phyloP scores from a whole-genome alignment of 805 yeast genomes.

The Blastobotrys parvus region DNA sequence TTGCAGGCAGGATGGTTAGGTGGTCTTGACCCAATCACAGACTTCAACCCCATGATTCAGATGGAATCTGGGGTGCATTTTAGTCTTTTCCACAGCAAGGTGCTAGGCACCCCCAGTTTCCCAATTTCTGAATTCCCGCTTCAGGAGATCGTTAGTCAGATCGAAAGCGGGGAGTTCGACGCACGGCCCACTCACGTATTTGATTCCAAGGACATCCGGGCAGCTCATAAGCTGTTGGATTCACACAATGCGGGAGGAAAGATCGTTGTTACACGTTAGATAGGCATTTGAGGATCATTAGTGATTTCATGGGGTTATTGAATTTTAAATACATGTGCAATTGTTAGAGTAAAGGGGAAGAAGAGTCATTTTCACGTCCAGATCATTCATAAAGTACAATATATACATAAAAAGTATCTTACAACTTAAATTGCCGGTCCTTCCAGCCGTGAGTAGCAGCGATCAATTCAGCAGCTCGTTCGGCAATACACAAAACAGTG shows the following conservation, averaged over 20 bases:
- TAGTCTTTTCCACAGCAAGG: constrained; percentile 5
- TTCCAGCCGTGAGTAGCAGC: constrained; percentile 13
- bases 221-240: constrained; percentile 7
- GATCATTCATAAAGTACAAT: too few relatives aligned
- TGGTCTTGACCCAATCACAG: constrained; percentile 6
- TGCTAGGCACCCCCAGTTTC: constrained; percentile 5
- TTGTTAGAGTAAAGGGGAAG: too few relatives aligned
- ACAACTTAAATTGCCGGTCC: background rate
- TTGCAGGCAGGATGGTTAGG: constrained; percentile 7
- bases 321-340: too few relatives aligned
- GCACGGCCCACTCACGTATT: constrained; percentile 6
- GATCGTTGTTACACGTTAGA: too few relatives aligned
- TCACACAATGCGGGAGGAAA: constrained; percentile 2
- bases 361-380: too few relatives aligned
- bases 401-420: too few relatives aligned
- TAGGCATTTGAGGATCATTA: too few relatives aligned
- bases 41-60: constrained; percentile 6
- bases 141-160: background rate
- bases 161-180: background rate
- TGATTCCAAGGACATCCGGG: constrained; percentile 5
- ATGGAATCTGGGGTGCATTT: constrained; percentile 8
- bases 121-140: constrained; percentile 6
- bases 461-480: constrained; percentile 26
- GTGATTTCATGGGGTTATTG: too few relatives aligned
- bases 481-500: constrained; percentile 25